Percentiles rank a stretch among this genome's conserved stretches.
These are phyloP conservation scores for Russula lepida DNA, from an alignment of 768 basidiomycete genomes.

Conservation along the genomic window DNA sequence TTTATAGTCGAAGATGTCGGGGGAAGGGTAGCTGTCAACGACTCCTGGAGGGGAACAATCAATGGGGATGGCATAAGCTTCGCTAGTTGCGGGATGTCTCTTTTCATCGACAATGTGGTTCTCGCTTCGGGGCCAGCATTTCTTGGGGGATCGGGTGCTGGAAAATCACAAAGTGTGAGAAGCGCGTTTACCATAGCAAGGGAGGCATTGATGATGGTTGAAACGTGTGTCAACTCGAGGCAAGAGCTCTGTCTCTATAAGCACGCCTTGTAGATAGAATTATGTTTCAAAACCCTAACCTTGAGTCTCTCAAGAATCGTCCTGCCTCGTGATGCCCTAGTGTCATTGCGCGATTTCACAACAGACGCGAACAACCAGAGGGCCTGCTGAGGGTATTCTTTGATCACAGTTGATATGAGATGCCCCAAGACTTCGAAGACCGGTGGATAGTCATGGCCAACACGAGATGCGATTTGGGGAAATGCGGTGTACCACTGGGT, in stretches of 20 bases:
- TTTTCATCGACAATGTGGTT: slow-evolving; percentile 40
- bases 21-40: slow-evolving; percentile 83
- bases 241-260: slow-evolving; percentile 37
- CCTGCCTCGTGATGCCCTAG: slow-evolving; percentile 52
- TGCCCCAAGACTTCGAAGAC: slow-evolving; percentile 52
- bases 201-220: slow-evolving; percentile 38
- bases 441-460: slow-evolving; percentile 60
- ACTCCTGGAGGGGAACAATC: slow-evolving; percentile 89
- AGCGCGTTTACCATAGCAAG: slow-evolving; percentile 61
- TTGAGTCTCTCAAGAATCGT: slow-evolving; percentile 47
- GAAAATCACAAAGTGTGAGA: slow-evolving; percentile 54
- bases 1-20: slow-evolving; percentile 48
- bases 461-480: slow-evolving; percentile 92
- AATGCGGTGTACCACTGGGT: slow-evolving; percentile 90
- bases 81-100: slow-evolving; percentile 46
- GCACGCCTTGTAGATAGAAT: background rate
- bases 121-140: slow-evolving; percentile 23
- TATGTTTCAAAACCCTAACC: slow-evolving; percentile 31
- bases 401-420: slow-evolving; percentile 68
- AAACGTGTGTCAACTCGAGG: slow-evolving; percentile 36
- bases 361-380: slow-evolving; percentile 90
- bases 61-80: slow-evolving; percentile 53
- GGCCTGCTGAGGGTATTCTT: slow-evolving; percentile 80
- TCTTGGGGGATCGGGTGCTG: slow-evolving; percentile 30
- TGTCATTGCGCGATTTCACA: slow-evolving; percentile 67